phyloP scores from a whole-genome alignment of 139 green algal genomes.

The Mesostigma viride region DNA sequence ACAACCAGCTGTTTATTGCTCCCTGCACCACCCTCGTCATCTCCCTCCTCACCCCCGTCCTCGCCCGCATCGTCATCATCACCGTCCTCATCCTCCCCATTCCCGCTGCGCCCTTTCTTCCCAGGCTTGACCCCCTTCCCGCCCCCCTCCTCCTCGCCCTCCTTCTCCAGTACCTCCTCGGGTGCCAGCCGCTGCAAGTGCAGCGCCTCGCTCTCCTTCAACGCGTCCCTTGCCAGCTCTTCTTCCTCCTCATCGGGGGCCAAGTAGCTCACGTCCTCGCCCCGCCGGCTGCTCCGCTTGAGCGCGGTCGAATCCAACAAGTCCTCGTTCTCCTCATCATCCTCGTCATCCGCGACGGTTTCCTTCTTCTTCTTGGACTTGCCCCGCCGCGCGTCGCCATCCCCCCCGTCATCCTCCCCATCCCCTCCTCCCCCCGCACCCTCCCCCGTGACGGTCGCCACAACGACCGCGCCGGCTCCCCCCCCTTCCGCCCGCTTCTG shows the following conservation, averaged over 20 bases:
- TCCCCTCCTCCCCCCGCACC: slow-evolving; percentile 29
- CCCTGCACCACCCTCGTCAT: slow-evolving; percentile 8
- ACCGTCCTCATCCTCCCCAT: slow-evolving; percentile 11
- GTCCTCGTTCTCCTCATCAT: slow-evolving; percentile 24
- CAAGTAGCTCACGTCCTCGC: slow-evolving; percentile 60
- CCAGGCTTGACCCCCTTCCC: background rate
- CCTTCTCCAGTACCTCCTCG: slow-evolving; percentile 22
- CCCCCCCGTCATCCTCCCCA: slow-evolving; percentile 16
- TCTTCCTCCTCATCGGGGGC: slow-evolving; percentile 62
- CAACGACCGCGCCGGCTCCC: slow-evolving; percentile 8
- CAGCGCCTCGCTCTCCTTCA: too few species aligned
- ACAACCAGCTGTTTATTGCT: background rate
- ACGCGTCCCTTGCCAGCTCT: slow-evolving; percentile 33
- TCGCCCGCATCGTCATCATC: slow-evolving; percentile 18
- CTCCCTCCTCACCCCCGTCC: slow-evolving; percentile 19
- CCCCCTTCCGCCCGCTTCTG: slow-evolving; percentile 22
- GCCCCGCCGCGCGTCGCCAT: background rate
- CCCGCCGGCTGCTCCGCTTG: slow-evolving; percentile 33
- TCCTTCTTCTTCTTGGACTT: slow-evolving; percentile 6
- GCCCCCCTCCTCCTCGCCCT: slow-evolving; percentile 22
- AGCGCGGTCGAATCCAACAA: background rate
- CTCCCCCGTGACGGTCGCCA: background rate
- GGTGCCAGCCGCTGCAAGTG: too few species aligned
- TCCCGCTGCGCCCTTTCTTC: slow-evolving; percentile 14
- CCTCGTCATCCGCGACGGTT: slow-evolving; percentile 13